These are phyloP conservation scores for Pythium scleroteichum DNA, from an alignment of 352 stramenopile species.

Conservation along the genomic window DNA sequence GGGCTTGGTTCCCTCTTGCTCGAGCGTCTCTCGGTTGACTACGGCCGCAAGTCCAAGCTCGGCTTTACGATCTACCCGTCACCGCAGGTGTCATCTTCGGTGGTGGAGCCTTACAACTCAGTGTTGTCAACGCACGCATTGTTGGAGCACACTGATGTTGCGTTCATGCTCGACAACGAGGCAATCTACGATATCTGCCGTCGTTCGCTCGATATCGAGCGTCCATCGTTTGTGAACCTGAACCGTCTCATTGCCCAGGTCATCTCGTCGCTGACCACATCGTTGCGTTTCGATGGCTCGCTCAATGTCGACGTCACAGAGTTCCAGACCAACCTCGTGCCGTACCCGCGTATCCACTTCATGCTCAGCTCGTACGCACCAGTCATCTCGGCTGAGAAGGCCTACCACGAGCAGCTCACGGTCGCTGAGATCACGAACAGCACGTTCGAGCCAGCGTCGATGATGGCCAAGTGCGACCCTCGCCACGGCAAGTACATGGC, in stretches of 20 bases:
- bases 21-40: slow-evolving; percentile 96
- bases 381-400: slow-evolving; percentile 70
- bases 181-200: slow-evolving; percentile 22
- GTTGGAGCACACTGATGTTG: slow-evolving; percentile 97
- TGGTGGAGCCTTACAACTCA: slow-evolving; percentile 99
- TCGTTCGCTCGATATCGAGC: slow-evolving; percentile 76
- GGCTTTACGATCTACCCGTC: slow-evolving; percentile 97
- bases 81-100: slow-evolving; percentile 95
- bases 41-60: slow-evolving; percentile 97
- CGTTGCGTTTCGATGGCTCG: slow-evolving; percentile 78
- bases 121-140: slow-evolving; percentile 97
- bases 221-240: slow-evolving; percentile 93
- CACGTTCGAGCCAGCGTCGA: too few relatives aligned
- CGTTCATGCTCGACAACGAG: slow-evolving; percentile 98
- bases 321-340: slow-evolving; percentile 99
- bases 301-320: slow-evolving; percentile 99
- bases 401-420: too few relatives aligned
- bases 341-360: slow-evolving; percentile 99
- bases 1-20: slow-evolving; percentile 96
- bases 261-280: slow-evolving; percentile 94
- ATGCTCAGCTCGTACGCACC: slow-evolving; percentile 99
- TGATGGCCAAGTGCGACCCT: slow-evolving; percentile 36
- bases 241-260: slow-evolving; percentile 97
- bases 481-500: slow-evolving; percentile 88
- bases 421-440: too few relatives aligned